Evolutionary conservation across 1,284 basidiomycete species (phyloP).

Genomic region (Stereum hirsutum): DNA sequence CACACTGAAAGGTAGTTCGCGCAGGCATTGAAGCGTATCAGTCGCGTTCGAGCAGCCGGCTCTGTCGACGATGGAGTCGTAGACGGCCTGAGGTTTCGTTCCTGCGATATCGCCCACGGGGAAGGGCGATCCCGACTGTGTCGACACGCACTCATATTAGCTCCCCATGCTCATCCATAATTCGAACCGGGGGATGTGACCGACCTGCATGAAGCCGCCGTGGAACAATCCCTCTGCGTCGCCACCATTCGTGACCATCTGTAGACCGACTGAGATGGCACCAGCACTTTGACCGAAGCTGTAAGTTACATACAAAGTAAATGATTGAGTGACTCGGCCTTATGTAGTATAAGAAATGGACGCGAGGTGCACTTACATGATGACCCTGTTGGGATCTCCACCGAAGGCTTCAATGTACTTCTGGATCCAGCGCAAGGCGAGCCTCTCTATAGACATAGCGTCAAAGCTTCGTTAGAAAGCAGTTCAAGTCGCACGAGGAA

Average conservation of each 20-base stretch:
- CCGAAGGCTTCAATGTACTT: background rate
- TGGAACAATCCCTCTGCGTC: background rate
- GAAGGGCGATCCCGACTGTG: slow-evolving; percentile 23
- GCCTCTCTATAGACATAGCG: too few species aligned
- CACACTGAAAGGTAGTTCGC: slow-evolving; percentile 20
- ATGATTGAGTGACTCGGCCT: too few species aligned
- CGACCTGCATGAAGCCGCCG: slow-evolving; percentile 3
- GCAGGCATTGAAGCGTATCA: slow-evolving; percentile 30
- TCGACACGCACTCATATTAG: background rate
- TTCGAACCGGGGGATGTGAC: background rate
- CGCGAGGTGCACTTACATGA: background rate
- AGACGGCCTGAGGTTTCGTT: slow-evolving; percentile 19
- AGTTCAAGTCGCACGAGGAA: too few species aligned
- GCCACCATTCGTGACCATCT: background rate
- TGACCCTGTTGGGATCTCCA: background rate
- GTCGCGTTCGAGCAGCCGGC: slow-evolving; percentile 20
- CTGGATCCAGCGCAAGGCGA: slow-evolving; percentile 10
- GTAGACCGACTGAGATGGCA: background rate
- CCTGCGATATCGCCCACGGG: slow-evolving; percentile 19
- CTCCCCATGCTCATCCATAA: too few species aligned
- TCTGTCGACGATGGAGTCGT: slow-evolving; percentile 20
- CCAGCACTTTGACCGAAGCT: background rate
- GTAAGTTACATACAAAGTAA: background rate
- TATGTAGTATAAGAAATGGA: background rate
- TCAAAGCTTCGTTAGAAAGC: too few species aligned